Conservation (phyloP, 2,329 filamentous ascomycete species). For the Fusarium abutilonis region DNA sequence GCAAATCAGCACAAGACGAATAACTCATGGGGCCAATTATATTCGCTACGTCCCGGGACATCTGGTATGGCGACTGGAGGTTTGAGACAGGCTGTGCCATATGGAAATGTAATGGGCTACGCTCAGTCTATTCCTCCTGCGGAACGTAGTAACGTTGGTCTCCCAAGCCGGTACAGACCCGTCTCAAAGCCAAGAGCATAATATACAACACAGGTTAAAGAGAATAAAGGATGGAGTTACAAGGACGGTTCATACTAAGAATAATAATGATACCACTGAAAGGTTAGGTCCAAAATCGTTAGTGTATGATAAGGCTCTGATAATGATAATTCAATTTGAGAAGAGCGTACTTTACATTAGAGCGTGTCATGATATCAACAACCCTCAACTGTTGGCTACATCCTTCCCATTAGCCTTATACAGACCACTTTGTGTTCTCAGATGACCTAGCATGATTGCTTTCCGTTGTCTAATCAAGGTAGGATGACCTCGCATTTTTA, state of each 20-base stretch:
- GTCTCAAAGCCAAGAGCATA: constrained; percentile 18
- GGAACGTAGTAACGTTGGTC: constrained; percentile 25
- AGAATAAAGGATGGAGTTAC: neutral
- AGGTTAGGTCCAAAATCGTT: no score
- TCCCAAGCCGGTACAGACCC: constrained; percentile 26
- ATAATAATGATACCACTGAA: neutral
- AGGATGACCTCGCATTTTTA: no score
- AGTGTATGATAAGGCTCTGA: no score
- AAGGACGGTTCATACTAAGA: neutral
- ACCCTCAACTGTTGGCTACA: no score
- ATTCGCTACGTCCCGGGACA: neutral
- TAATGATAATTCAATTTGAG: no score
- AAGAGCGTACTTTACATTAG: no score
- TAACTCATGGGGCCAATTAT: constrained; percentile 4
- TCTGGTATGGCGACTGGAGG: neutral
- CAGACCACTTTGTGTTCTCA: no score
- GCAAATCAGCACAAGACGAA: neutral
- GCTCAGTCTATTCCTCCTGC: constrained; percentile 17
- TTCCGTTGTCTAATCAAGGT: no score
- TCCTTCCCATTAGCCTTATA: no score
- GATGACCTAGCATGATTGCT: no score
- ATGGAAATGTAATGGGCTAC: constrained; percentile 13
- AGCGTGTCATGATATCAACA: no score
- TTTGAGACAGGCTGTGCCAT: constrained; percentile 9
- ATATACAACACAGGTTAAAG: neutral